Conservation (phyloP, 2,329 filamentous ascomycete genomes). For the Venturia effusa region DNA sequence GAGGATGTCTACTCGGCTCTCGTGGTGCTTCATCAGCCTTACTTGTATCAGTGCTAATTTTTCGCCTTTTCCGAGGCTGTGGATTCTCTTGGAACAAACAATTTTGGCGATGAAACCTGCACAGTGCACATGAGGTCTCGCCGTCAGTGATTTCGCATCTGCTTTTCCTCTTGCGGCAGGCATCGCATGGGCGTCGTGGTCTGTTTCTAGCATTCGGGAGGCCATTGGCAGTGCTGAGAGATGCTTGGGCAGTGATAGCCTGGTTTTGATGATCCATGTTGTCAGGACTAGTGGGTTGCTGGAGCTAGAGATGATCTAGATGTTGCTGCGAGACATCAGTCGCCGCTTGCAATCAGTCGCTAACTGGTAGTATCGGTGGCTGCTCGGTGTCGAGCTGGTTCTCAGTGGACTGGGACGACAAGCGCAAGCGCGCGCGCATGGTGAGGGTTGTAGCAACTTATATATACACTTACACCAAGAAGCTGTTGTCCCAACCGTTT, state of each 20-base stretch:
- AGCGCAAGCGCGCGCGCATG: too few species aligned
- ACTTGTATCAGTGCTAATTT: constrained; percentile 3
- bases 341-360: too few species aligned
- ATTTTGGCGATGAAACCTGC: constrained; percentile 53
- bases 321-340: not conserved
- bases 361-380: too few species aligned
- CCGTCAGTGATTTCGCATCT: constrained; percentile 57
- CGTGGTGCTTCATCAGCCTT: not conserved
- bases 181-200: constrained; percentile 48
- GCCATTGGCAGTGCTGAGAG: not conserved
- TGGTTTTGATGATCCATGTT: not conserved
- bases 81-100: constrained; percentile 60
- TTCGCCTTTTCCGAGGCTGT: constrained; percentile 13
- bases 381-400: too few species aligned
- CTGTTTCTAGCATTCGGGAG: constrained; percentile 9
- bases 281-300: not conserved
- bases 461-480: too few species aligned
- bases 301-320: not conserved
- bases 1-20: constrained; percentile 9
- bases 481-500: too few species aligned
- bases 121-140: constrained; percentile 52
- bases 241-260: not conserved
- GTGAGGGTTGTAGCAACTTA: too few species aligned
- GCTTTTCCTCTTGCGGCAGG: constrained; percentile 53
- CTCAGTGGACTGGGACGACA: too few species aligned